phyloP scores from a whole-genome alignment of 2,329 filamentous ascomycete species.

The Phialophora tarda region DNA sequence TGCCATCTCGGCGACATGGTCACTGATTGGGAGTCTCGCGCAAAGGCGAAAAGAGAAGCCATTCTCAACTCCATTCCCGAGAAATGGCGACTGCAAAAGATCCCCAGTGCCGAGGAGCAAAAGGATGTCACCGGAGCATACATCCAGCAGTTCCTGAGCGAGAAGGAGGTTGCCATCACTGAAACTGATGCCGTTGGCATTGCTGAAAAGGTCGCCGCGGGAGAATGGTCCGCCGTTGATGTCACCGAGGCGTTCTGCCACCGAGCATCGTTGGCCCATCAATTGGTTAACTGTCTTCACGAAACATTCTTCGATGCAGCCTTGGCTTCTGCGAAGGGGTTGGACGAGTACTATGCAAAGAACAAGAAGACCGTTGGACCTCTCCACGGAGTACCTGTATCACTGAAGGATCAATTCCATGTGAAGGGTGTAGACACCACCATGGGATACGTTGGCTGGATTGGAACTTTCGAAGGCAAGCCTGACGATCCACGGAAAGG shows the following conservation, averaged over 20 bases:
- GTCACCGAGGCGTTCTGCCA: slow-evolving; percentile 64
- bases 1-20: slow-evolving; percentile 29
- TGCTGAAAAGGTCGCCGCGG: slow-evolving; percentile 59
- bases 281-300: slow-evolving; percentile 60
- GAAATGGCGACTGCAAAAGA: slow-evolving; percentile 59
- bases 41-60: slow-evolving; percentile 60
- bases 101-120: slow-evolving; percentile 59
- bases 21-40: slow-evolving; percentile 56
- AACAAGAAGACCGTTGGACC: slow-evolving; percentile 59
- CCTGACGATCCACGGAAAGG: slow-evolving; percentile 57
- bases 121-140: slow-evolving; percentile 63
- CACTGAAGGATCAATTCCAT: slow-evolving; percentile 57
- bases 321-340: slow-evolving; percentile 53
- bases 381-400: slow-evolving; percentile 67
- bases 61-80: slow-evolving; percentile 61
- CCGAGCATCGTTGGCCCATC: slow-evolving; percentile 63
- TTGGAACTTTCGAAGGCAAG: slow-evolving; percentile 64
- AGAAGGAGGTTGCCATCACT: slow-evolving; percentile 65
- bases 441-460: slow-evolving; percentile 71
- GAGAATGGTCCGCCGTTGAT: slow-evolving; percentile 62
- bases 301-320: slow-evolving; percentile 63
- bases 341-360: slow-evolving; percentile 55
- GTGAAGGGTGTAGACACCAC: slow-evolving; percentile 59
- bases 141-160: slow-evolving; percentile 61
- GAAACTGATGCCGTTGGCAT: slow-evolving; percentile 65